phyloP scores from a whole-genome alignment of 2,329 filamentous ascomycete species.

The Beauveria pseudobassiana region DNA sequence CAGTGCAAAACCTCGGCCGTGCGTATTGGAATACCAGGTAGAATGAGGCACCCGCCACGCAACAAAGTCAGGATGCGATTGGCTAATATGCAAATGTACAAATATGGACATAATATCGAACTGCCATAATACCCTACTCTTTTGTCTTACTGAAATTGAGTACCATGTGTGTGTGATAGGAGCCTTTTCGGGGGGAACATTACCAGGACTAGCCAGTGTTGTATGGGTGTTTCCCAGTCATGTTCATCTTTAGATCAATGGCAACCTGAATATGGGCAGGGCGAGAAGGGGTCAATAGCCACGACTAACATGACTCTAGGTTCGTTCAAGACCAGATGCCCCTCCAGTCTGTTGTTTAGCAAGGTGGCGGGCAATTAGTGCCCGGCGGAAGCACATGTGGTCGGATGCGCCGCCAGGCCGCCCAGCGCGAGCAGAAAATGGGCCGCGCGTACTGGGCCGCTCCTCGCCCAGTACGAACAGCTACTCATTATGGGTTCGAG shows the following conservation, averaged over 20 bases:
- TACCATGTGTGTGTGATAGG: neutral
- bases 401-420: too few species aligned
- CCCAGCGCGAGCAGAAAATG: too few species aligned
- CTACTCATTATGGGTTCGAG: too few species aligned
- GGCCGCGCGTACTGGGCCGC: too few species aligned
- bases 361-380: too few species aligned
- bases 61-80: neutral
- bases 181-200: neutral
- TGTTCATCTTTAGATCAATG: neutral
- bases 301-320: too few species aligned
- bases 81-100: neutral
- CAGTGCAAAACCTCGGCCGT: neutral
- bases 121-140: neutral
- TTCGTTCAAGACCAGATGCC: too few species aligned
- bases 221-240: neutral
- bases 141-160: neutral
- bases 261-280: neutral
- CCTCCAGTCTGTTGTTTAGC: too few species aligned
- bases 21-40: neutral
- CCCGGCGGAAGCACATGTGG: too few species aligned
- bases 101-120: neutral
- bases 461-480: too few species aligned
- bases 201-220: neutral
- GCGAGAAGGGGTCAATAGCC: neutral
- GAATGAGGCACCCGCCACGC: neutral